Evolutionary conservation across 805 yeast genomes (phyloP), one percentile per base, ranked within the genome.

Genomic region (Suhomyces sp.): DNA sequence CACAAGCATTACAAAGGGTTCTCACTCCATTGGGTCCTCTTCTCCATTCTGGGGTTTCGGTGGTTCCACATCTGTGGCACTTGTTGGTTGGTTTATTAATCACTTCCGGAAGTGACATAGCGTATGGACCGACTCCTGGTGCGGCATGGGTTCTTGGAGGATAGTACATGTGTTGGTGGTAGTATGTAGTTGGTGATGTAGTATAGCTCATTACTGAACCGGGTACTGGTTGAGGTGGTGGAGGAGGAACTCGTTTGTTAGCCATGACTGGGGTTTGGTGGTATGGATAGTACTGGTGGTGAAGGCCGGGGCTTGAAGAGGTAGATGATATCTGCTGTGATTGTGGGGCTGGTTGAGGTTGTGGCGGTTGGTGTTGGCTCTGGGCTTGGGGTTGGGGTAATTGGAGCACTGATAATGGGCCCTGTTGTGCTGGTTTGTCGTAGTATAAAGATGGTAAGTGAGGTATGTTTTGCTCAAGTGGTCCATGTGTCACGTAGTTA

Each of bases 31-130:
- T 71, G 9, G 78, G 78, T 4, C 78, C 78, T 45, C 77, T 61
- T 50, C 78, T 61, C 78, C 78, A 73, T 58, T 73, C 78, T 6
- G 77, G 78, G 1, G 78, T 73, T 53, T 75, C 79, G 1, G 78
- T 74, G 35, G 78, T 74, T 13, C 78, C 79, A 54, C 79, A 75
- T 31, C 79, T 59, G 51, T 75, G 79, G 51, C 79, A 75, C 55
- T 68, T 70, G 54, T 74, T 72, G 50, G 60, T 62, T 31, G 69
- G 67, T 53, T 69, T 69, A 52, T 68, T 67, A 26, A 70, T 65
- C 29, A 70, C 68, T 55, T 70, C 74, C 2, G 73, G 73, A 0
- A 63, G 57, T 24, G 49, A 50, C 47, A 49, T 38, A 6, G 49
- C 31, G 48, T 51, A 51, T 5, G 55, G 41, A 9, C 31, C 47